Base-by-base conservation (phyloP, 768 basidiomycete species). In the Pulveroboletus sp. region DNA sequence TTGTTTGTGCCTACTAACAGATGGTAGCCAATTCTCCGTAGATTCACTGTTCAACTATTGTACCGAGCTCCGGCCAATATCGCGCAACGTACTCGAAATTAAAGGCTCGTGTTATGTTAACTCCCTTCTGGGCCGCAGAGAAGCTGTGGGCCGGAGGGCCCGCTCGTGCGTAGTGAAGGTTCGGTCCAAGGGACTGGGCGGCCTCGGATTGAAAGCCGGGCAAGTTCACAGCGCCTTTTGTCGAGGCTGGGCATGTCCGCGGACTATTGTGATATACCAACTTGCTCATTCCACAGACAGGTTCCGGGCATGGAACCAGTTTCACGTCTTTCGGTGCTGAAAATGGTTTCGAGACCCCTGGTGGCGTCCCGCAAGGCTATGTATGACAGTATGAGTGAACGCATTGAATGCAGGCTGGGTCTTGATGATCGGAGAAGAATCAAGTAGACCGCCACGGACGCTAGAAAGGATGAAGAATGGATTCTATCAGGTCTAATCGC, bases 401-500 rank as follows among this genome's bases (percentile, higher is more conserved):
- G n/a, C n/a, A n/a, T n/a, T n/a, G n/a, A n/a, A n/a, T n/a, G n/a
- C n/a, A 14, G 35, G 29, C 37, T 25, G 42, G 47, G 38, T 31
- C 34, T 20, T 35, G 27, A 8, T 63, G 60, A 61, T 61, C 60
- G 54, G 60, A 49, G 61, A 61, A 52, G 49, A 56, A 33, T 29
- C 50, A 35, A 43, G 31, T 21, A 39, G 33, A 25, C 33, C 45
- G 47, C 43, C 40, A 50, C 47, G 19, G n/a, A 19, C 39, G 25
- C 25, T 46, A 35, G 45, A 49, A 52, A 43, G 35, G 46, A 46
- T 9, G 41, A 37, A 24, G 45, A 46, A 50, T 41, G 41, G n/a
- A 49, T 57, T 59, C 63, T 57, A 56, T 57, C 62, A 50, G 41
- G 47, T 50, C 47, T 47, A 54, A 56, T 66, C 53, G 57, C 36